These are phyloP conservation scores for Ogataea saltuana DNA, from an alignment of 805 yeast genomes.

Conservation along the genomic window DNA sequence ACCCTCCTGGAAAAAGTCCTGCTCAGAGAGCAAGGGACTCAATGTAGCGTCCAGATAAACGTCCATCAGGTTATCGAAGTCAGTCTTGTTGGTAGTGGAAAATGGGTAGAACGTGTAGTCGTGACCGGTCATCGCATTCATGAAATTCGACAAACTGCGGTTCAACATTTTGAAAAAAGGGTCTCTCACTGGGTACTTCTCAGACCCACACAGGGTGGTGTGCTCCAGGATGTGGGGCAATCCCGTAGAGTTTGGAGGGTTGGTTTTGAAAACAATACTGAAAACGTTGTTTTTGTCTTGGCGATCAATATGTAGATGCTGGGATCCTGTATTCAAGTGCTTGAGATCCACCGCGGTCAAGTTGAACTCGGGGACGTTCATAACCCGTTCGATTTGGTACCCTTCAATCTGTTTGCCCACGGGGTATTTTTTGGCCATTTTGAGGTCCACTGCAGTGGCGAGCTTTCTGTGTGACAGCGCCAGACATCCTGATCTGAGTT, in stretches of 20 bases:
- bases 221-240: constrained; percentile 96
- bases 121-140: constrained; percentile 99
- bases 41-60: constrained; percentile 88
- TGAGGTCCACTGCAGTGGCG: constrained; percentile 9
- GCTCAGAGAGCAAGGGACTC: constrained; percentile 72
- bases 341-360: constrained; percentile 72
- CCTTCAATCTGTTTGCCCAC: constrained; percentile 66
- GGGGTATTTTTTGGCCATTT: constrained; percentile 49
- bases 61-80: constrained; percentile 78
- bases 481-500: background rate
- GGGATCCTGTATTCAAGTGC: constrained; percentile 70
- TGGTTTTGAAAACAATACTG: constrained; percentile 85
- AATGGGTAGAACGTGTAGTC: constrained; percentile 96
- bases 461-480: background rate
- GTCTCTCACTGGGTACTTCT: constrained; percentile 89
- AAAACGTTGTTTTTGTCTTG: constrained; percentile 86
- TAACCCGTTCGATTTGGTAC: constrained; percentile 60
- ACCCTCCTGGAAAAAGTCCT: constrained; percentile 93
- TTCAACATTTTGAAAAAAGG: constrained; percentile 98
- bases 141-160: constrained; percentile 89
- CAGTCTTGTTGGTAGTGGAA: constrained; percentile 86
- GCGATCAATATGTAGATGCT: constrained; percentile 83
- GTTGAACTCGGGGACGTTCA: constrained; percentile 78
- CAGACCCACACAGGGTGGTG: constrained; percentile 93
- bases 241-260: constrained; percentile 94